phyloP scores from a whole-genome alignment of 345 rosid genomes.

The Ailanthus altissimus region DNA sequence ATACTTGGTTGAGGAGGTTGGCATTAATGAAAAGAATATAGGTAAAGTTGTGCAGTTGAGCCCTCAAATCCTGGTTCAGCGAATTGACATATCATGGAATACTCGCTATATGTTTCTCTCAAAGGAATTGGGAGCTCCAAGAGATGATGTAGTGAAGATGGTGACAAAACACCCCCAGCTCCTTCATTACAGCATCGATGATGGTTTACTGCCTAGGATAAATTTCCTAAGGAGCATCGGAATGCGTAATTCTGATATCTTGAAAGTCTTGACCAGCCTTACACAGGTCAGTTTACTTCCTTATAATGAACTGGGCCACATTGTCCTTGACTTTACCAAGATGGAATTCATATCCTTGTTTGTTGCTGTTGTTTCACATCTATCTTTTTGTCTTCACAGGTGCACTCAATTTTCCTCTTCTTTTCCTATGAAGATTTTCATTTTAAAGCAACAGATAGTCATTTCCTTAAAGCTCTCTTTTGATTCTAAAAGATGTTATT shows the following conservation, averaged over 20 bases:
- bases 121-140: conserved; percentile 87
- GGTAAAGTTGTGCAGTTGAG: conserved; percentile 94
- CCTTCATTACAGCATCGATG: conserved; percentile 92
- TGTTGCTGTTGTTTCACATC: not conserved
- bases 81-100: conserved; percentile 92
- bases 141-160: conserved; percentile 88
- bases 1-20: conserved; percentile 95
- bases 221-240: conserved; percentile 92
- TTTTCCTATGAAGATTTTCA: conserved; percentile 5
- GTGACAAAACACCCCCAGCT: conserved; percentile 93
- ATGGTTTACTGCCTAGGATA: conserved; percentile 87
- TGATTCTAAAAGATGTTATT: not conserved
- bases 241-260: conserved; percentile 72
- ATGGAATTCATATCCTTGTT: not conserved
- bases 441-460: not conserved
- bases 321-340: not conserved
- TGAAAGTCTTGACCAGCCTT: conserved; percentile 94
- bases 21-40: conserved; percentile 67
- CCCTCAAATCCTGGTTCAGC: conserved; percentile 93
- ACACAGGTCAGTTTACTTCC: conserved; percentile 69
- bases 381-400: not conserved
- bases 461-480: not conserved
- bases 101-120: conserved; percentile 86
- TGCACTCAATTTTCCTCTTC: not conserved
- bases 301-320: not conserved